Conservation (phyloP, 1,139 yeast genomes). For the Kodamaea arcana region DNA sequence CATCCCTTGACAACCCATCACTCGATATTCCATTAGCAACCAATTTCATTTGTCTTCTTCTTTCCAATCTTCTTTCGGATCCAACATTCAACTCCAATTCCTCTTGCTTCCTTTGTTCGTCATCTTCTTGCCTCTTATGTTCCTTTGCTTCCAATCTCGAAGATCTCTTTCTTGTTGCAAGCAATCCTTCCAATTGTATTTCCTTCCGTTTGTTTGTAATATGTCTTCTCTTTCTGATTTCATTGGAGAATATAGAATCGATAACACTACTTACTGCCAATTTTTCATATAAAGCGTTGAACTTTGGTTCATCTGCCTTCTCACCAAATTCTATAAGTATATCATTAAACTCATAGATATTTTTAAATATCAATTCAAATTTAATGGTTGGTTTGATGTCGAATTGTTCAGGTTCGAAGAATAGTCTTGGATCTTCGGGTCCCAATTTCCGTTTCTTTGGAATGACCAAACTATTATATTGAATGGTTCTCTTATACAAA, state of each 20-base stretch:
- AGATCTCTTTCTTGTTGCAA: conserved; percentile 36
- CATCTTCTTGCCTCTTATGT: conserved; percentile 39
- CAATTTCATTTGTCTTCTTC: conserved; percentile 27
- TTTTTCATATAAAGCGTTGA: conserved; percentile 18
- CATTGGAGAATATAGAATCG: conserved; percentile 22
- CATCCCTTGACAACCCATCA: conserved; percentile 36
- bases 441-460: conserved; percentile 39
- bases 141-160: conserved; percentile 42
- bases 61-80: conserved; percentile 35
- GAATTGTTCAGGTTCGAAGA: conserved; percentile 25
- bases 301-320: conserved; percentile 15
- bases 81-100: conserved; percentile 29
- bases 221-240: conserved; percentile 35
- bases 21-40: conserved; percentile 18
- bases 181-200: conserved; percentile 42
- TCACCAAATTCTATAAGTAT: conserved; percentile 16
- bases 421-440: conserved; percentile 31
- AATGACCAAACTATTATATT: conserved; percentile 29
- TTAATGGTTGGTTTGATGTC: conserved; percentile 17
- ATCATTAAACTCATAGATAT: conserved; percentile 30
- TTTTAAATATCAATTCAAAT: conserved; percentile 31
- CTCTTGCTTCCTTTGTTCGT: conserved; percentile 26
- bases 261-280: conserved; percentile 18
- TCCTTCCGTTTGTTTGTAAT: conserved; percentile 44
- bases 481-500: conserved; percentile 36